Conservation (phyloP, 1,139 yeast genomes). For the Taphrina sp. region DNA sequence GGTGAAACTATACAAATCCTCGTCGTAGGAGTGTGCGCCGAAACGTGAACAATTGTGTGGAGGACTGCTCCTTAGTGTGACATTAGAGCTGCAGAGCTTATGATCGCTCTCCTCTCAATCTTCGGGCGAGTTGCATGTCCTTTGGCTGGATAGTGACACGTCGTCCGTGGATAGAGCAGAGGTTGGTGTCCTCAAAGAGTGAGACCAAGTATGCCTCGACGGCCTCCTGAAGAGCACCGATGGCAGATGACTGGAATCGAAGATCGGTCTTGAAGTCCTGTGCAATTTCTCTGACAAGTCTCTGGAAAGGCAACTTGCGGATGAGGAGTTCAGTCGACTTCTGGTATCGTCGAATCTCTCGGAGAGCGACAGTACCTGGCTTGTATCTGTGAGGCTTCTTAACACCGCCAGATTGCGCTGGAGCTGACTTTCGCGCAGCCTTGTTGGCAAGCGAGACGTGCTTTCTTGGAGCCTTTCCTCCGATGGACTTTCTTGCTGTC, state of each 20-base stretch:
- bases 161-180: slow-evolving; percentile 99
- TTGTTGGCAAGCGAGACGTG: slow-evolving; percentile 81
- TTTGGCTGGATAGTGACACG: slow-evolving; percentile 99
- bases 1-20: too few species aligned
- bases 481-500: slow-evolving; percentile 98
- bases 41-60: too few species aligned
- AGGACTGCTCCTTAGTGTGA: too few species aligned
- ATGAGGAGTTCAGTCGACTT: slow-evolving; percentile 94
- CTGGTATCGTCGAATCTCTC: slow-evolving; percentile 99
- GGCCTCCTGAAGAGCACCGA: slow-evolving; percentile 98
- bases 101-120: slow-evolving; percentile 81
- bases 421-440: slow-evolving; percentile 98
- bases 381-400: slow-evolving; percentile 99
- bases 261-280: slow-evolving; percentile 97
- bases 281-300: slow-evolving; percentile 97
- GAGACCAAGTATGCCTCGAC: slow-evolving; percentile 95
- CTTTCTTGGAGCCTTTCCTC: slow-evolving; percentile 99
- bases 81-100: too few species aligned
- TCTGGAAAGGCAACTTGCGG: slow-evolving; percentile 98
- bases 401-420: slow-evolving; percentile 86
- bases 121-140: slow-evolving; percentile 98
- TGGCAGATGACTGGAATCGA: slow-evolving; percentile 98
- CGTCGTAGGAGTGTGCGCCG: too few species aligned
- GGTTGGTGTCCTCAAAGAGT: slow-evolving; percentile 86
- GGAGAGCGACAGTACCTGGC: slow-evolving; percentile 99